These are phyloP conservation scores for Parasarocladium wereldwijsianum DNA, from an alignment of 2,329 filamentous ascomycete genomes.

Conservation along the genomic window DNA sequence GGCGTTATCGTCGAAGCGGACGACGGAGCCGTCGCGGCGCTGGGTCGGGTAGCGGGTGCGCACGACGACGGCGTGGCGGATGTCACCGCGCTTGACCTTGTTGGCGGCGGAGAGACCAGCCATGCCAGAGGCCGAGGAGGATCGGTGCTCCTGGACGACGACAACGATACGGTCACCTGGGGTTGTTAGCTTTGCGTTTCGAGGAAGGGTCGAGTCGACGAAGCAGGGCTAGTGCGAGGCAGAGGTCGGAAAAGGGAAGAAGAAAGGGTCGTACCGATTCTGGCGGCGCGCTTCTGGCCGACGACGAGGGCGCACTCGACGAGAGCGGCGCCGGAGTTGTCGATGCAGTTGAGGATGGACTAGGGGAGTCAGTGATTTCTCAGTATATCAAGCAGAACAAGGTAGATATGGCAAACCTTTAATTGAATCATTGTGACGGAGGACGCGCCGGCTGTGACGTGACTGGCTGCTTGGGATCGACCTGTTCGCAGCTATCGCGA, in stretches of 20 bases:
- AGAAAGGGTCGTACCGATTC: constrained; percentile 53
- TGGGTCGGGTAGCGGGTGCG: constrained; percentile 80
- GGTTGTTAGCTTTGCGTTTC: constrained; percentile 7
- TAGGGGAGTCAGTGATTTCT: constrained; percentile 20
- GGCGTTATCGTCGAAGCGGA: constrained; percentile 94
- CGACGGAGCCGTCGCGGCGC: constrained; percentile 73
- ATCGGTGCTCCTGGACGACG: constrained; percentile 92
- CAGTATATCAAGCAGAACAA: background rate
- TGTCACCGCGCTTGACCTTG: constrained; percentile 92
- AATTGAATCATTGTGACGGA: constrained; percentile 73
- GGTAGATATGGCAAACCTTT: constrained; percentile 40
- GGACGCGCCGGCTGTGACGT: too few relatives aligned
- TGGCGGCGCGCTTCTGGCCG: constrained; percentile 76
- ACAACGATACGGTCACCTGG: constrained; percentile 91
- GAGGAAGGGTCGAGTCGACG: constrained; percentile 1
- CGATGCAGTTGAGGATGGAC: constrained; percentile 98
- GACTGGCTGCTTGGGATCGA: constrained; percentile 9
- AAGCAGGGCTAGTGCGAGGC: constrained; percentile 1
- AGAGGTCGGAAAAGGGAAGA: background rate
- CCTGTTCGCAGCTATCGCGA: constrained; percentile 4
- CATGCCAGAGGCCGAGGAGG: constrained; percentile 56
- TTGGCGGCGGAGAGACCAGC: constrained; percentile 62
- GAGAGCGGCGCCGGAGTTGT: constrained; percentile 95
- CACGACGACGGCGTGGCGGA: constrained; percentile 89
- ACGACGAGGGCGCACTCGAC: constrained; percentile 93